Evolutionary conservation across 163 green algal species (phyloP).

Genomic region (Scenedesmus sp.): DNA sequence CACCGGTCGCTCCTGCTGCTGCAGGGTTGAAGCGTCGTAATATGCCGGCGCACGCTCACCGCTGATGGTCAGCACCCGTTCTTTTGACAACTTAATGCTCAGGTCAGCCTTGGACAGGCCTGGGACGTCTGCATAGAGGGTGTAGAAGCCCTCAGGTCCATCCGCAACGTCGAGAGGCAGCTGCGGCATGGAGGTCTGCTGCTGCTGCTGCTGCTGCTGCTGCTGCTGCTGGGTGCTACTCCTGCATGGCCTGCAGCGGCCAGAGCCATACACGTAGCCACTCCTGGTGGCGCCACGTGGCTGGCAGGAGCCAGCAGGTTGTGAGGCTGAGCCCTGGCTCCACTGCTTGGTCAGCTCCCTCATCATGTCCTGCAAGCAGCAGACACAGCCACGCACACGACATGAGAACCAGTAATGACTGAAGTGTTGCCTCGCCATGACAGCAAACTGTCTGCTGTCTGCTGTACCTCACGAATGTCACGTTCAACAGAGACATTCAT

Average conservation of each 20-base stretch:
- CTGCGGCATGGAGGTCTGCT: not conserved
- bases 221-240: not conserved
- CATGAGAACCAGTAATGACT: too few relatives aligned
- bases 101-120: conserved; percentile 44
- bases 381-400: not conserved
- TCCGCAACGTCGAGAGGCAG: conserved; percentile 26
- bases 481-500: too few relatives aligned
- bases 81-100: conserved; percentile 37
- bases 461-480: too few relatives aligned
- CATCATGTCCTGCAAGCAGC: not conserved
- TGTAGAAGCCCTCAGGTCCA: not conserved
- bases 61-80: conserved; percentile 24
- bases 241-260: not conserved
- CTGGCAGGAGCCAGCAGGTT: not conserved
- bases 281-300: not conserved
- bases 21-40: not conserved
- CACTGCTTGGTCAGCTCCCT: not conserved
- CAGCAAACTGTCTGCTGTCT: too few relatives aligned
- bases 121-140: conserved; percentile 29
- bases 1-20: conserved; percentile 18
- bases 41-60: not conserved
- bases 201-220: conserved; percentile 22
- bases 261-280: not conserved
- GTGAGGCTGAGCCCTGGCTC: not conserved
- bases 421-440: not conserved